These are phyloP conservation scores for Taiozyma sp. DNA, from an alignment of 1,139 yeast species.

Conservation along the genomic window DNA sequence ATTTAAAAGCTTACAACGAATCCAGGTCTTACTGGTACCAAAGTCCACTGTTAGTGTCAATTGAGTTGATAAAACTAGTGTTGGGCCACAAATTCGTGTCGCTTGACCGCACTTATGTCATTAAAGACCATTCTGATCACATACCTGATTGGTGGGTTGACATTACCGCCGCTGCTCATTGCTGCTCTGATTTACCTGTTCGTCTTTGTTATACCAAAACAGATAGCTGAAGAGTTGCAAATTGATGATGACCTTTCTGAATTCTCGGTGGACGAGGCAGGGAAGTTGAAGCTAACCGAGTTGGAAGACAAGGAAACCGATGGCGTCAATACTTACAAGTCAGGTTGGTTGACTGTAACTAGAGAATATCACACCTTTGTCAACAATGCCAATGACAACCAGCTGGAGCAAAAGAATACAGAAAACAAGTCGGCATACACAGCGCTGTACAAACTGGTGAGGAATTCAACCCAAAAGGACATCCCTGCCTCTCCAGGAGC, in stretches of 20 bases:
- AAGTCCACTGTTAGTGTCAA: not conserved
- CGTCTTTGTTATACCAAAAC: slow-evolving; percentile 16
- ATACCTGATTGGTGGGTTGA: slow-evolving; percentile 72
- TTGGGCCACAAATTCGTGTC: not conserved
- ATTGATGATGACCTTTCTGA: not conserved
- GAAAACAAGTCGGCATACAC: slow-evolving; percentile 50
- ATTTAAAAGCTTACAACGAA: too few species aligned
- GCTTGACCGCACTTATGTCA: slow-evolving; percentile 10
- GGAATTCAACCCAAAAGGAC: slow-evolving; percentile 25
- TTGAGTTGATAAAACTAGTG: not conserved
- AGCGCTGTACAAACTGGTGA: slow-evolving; percentile 53
- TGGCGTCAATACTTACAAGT: slow-evolving; percentile 60
- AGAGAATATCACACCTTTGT: slow-evolving; percentile 59
- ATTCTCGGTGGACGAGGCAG: slow-evolving; percentile 26
- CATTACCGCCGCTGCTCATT: slow-evolving; percentile 59
- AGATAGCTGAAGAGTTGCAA: slow-evolving; percentile 19
- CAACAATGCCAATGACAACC: slow-evolving; percentile 24
- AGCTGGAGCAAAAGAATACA: slow-evolving; percentile 16
- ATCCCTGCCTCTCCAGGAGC: not conserved
- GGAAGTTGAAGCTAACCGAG: slow-evolving; percentile 50
- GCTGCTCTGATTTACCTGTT: slow-evolving; percentile 23
- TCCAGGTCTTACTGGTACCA: too few species aligned
- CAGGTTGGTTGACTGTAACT: slow-evolving; percentile 84
- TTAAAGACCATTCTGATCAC: slow-evolving; percentile 17
- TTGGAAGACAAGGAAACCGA: slow-evolving; percentile 50